These are phyloP conservation scores for Falciphora oryzae DNA, from an alignment of 2,329 filamentous ascomycete species.

Conservation along the genomic window DNA sequence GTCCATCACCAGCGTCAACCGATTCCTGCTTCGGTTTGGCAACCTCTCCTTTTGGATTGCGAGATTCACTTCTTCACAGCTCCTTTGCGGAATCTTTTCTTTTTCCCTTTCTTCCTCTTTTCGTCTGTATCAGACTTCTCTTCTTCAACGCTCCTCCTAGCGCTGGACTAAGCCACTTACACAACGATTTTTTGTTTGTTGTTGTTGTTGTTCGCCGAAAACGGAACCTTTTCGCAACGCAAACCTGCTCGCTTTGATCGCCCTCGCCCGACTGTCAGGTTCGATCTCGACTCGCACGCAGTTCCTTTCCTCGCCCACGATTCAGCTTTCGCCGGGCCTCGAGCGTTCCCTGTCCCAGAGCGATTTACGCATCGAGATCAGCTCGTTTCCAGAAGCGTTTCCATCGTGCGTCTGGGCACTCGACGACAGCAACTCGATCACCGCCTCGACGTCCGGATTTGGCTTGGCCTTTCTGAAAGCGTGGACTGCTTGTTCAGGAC, in stretches of 20 bases:
- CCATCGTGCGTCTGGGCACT: too few relatives aligned
- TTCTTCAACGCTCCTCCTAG: background rate
- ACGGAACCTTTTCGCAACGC: background rate
- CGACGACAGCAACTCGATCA: background rate
- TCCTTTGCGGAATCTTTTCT: conserved; percentile 5
- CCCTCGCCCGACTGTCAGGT: background rate
- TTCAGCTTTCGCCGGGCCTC: background rate
- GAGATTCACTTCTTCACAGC: conserved; percentile 7
- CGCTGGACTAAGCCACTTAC: background rate
- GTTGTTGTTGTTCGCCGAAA: background rate
- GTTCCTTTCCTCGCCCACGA: background rate
- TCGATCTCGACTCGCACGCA: background rate
- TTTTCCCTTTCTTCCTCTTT: background rate
- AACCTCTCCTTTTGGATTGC: conserved; percentile 1
- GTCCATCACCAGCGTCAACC: background rate
- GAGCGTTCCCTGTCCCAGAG: background rate
- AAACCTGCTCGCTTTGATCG: background rate
- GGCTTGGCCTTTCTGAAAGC: background rate
- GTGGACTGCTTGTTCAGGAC: background rate
- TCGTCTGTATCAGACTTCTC: background rate
- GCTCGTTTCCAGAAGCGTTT: background rate
- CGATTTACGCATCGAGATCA: background rate
- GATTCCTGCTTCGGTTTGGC: background rate
- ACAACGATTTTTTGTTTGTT: background rate
- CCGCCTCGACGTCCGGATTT: background rate